Evolutionary conservation across 768 basidiomycete species (phyloP).

Genomic region (Calvatia gigantea): DNA sequence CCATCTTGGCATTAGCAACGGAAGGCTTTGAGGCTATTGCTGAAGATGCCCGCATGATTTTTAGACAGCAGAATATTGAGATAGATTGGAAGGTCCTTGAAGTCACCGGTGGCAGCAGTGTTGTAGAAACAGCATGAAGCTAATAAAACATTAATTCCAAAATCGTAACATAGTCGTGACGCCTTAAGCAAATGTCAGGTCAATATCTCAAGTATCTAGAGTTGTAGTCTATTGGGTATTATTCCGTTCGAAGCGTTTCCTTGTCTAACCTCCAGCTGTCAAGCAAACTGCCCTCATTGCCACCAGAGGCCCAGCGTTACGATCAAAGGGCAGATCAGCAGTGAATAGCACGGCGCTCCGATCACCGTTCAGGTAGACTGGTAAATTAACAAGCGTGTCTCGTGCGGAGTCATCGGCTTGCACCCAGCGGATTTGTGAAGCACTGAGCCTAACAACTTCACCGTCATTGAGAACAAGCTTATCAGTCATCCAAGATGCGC

Average conservation of each 20-base stretch:
- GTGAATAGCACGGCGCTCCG: conserved; percentile 90
- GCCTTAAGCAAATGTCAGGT: not conserved
- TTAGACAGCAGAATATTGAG: conserved; percentile 65
- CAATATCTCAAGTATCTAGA: not conserved
- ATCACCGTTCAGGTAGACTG: conserved; percentile 90
- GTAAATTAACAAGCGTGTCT: conserved; percentile 64
- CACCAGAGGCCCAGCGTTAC: conserved; percentile 61
- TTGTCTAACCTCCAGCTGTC: conserved; percentile 65
- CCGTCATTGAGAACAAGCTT: conserved; percentile 83
- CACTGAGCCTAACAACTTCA: conserved; percentile 68
- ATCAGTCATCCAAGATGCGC: conserved; percentile 71
- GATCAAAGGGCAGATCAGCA: conserved; percentile 78
- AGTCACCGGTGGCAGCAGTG: conserved; percentile 45
- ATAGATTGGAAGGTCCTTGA: conserved; percentile 90
- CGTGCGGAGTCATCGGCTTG: conserved; percentile 45
- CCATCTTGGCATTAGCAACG: conserved; percentile 93
- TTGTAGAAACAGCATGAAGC: conserved; percentile 19
- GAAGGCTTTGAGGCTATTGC: conserved; percentile 82
- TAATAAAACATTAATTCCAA: conserved; percentile 2
- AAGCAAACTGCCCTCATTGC: conserved; percentile 89
- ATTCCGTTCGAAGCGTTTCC: not conserved
- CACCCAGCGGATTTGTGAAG: conserved; percentile 88
- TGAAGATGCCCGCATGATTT: conserved; percentile 73
- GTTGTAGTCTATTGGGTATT: conserved; percentile 1
- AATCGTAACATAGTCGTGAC: not conserved